Base-by-base conservation (phyloP, 352 stramenopile species). In the Phytophthora kernoviae region DNA sequence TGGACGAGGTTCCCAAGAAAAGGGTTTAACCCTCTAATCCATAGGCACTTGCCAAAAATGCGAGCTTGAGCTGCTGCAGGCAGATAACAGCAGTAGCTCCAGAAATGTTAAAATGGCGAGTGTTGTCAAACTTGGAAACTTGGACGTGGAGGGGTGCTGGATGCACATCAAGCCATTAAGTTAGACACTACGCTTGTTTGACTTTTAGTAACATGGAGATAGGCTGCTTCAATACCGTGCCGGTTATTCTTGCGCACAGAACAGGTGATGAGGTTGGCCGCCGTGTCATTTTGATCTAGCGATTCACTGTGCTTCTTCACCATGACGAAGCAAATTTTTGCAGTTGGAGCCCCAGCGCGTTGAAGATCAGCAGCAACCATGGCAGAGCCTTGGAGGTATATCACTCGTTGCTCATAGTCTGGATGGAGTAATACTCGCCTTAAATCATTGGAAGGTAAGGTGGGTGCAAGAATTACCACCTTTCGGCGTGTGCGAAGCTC, bases 1-100 rank as follows among this genome's bases (percentile, higher is more conserved):
- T 88, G 73, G 10, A 94, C 58, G 44, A 94, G 65, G 37, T 93
- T 96, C 12, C 81, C 75, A 12, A 96, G 46, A n/a, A 94, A 88
- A 0, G 87, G 77, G 14, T 85, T 88, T 0, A 94, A 26, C 0
- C 87, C 87, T 34, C 64, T 72, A 22, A 93, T 90, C 70, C 86
- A 85, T 27, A 88, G 55, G 36, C 77, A 87, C 41, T 93, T 94
- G 0, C 75, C 87, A 93, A 77, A 33, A 96, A 75, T 1, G 79
- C 76, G 11, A 93, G 58, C 27, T 85, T 82, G 2, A 96, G 55
- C 44, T 93, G 77, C 40, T 96, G 79, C 15, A 94, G 56, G 42
- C 87, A 96, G 14, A 93, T 67, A 18, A 93, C 78, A 42, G 82
- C 70, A 27, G 79, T 82, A 0, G 81, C 83, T 12, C 82, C 77